Evolutionary conservation across 129 eudicot species (phyloP), one percentile per base, ranked within the genome.

Genomic region (Saposhnikovia divaricata): DNA sequence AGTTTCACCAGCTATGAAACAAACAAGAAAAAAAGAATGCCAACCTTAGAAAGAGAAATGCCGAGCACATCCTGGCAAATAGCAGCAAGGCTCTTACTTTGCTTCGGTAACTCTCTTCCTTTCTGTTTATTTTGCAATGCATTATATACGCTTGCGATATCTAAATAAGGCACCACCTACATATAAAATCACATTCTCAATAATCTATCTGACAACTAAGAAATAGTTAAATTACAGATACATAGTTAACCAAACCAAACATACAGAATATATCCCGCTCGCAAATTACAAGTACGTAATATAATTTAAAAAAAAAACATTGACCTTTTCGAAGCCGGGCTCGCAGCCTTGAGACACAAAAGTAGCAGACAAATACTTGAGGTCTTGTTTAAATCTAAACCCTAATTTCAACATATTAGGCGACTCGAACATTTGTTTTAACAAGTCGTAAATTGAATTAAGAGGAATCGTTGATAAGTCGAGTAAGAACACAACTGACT

Each of bases 161-260:
- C 99, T 75, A 96, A 51, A 83, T 79, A 96, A 2, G 99, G 99
- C 76, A 90, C 98, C 88, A 92, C 94, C 98, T 93, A 47, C 61
- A 81, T 71, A 38, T 42, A 59, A 71, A 38, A 43, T n/a, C 51
- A 74, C 28, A 46, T 21, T 77, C 44, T 34, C 5, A 43, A 23
- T 40, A n/a, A 27, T 10, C 78, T 28, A 7, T 14, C 18, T n/a
- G 5, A 57, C 78, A 50, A 40, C 21, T 53, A 61, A 4, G 15
- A 9, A 74, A 79, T 27, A 79, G 10, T 31, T 13, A 5, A 68
- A 14, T 31, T 68, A 27, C 21, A 68, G 1, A 61, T 1, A 23
- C 34, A 61, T 51, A 51, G 16, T 16, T 31, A 34, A 34, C 31
- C 23, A 71, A 19, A 71, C 13, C 27, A 61, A 61, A 61, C 15